phyloP scores from a whole-genome alignment of 805 yeast species.

The Ogataea nitratoaversa region DNA sequence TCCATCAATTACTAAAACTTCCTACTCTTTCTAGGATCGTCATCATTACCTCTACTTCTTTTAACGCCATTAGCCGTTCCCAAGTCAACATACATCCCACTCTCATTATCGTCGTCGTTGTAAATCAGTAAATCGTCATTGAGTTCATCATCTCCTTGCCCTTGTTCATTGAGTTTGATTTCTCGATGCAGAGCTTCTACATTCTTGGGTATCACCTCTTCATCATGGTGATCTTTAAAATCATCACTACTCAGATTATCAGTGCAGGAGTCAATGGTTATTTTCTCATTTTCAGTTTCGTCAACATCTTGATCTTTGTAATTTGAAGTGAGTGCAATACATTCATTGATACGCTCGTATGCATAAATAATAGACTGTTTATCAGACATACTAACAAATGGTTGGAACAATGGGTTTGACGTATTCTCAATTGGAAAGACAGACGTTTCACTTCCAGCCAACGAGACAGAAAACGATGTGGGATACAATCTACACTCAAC shows the following conservation, averaged over 20 bases:
- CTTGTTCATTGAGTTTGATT: slow-evolving; percentile 19
- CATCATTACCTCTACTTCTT: slow-evolving; percentile 17
- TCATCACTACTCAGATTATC: slow-evolving; percentile 1
- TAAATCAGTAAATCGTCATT: slow-evolving; percentile 14
- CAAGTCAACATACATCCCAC: slow-evolving; percentile 27
- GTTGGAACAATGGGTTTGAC: slow-evolving; percentile 21
- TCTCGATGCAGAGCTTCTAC: too few relatives aligned
- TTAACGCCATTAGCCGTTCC: slow-evolving; percentile 20
- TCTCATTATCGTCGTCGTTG: slow-evolving; percentile 11
- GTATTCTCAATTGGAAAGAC: neutral
- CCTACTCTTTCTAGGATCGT: slow-evolving; percentile 5
- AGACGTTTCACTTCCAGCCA: neutral
- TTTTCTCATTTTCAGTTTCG: slow-evolving; percentile 6
- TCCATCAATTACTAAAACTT: slow-evolving; percentile 3
- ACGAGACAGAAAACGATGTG: neutral
- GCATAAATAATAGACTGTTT: slow-evolving; percentile 18
- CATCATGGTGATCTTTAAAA: too few relatives aligned
- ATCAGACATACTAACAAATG: slow-evolving; percentile 13
- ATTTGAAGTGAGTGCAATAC: slow-evolving; percentile 16
- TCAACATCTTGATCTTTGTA: slow-evolving; percentile 13
- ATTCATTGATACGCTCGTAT: slow-evolving; percentile 17
- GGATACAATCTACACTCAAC: slow-evolving; percentile 15
- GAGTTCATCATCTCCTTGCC: slow-evolving; percentile 28
- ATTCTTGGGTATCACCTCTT: too few relatives aligned
- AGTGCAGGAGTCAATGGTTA: neutral